Evolutionary conservation across 768 basidiomycete species (phyloP).

Genomic region (Hygrophoropsis aurantiaca): DNA sequence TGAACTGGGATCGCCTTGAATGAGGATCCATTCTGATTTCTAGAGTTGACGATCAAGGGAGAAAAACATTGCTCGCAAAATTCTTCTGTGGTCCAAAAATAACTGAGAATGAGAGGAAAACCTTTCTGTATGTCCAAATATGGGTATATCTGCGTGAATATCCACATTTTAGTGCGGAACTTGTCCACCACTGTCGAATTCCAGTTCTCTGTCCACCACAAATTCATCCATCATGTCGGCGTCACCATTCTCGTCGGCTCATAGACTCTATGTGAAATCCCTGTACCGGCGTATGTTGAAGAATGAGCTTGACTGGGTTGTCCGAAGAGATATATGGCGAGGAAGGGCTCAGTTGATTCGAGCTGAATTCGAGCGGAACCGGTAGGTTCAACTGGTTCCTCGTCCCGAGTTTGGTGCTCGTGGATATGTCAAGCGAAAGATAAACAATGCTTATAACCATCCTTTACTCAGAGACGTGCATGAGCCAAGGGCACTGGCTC

Average conservation of each 20-base stretch:
- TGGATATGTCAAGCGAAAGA: no score
- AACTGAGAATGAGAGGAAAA: background rate
- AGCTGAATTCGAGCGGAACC: slow-evolving; percentile 91
- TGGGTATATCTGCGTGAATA: slow-evolving; percentile 15
- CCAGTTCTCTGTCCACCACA: slow-evolving; percentile 1
- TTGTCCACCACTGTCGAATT: background rate
- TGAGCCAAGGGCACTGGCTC: slow-evolving; percentile 79
- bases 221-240: slow-evolving; percentile 46
- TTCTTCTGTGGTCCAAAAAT: background rate
- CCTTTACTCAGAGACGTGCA: slow-evolving; percentile 61
- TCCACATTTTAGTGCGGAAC: background rate
- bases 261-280: slow-evolving; percentile 85
- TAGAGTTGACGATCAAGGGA: background rate
- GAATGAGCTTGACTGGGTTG: slow-evolving; percentile 88
- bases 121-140: slow-evolving; percentile 6
- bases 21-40: slow-evolving; percentile 66
- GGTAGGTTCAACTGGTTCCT: slow-evolving; percentile 43
- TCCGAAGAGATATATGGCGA: slow-evolving; percentile 86
- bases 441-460: no score
- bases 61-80: background rate
- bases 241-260: slow-evolving; percentile 68
- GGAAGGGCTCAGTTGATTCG: slow-evolving; percentile 81
- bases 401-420: no score
- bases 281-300: slow-evolving; percentile 86
- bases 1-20: slow-evolving; percentile 73